Conservation (phyloP, 176 grass and related monocot genomes). For the Triticum dicoccoides region DNA sequence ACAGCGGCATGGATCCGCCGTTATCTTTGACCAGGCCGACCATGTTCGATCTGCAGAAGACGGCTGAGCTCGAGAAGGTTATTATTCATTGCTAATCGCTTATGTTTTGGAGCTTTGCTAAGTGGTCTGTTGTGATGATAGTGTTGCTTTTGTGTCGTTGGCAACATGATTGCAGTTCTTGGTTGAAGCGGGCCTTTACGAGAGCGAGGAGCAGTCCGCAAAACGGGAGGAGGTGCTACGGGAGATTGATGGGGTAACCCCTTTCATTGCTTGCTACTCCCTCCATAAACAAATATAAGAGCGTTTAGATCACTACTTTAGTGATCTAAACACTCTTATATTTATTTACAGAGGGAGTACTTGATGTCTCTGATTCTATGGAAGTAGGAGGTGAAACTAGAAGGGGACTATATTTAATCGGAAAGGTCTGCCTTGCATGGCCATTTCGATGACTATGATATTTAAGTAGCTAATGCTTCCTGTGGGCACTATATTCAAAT, state of each 20-base stretch:
- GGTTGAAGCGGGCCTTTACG: constrained; percentile 69
- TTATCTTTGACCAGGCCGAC: constrained; percentile 62
- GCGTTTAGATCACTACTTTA: too few species aligned
- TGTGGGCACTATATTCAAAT: not conserved
- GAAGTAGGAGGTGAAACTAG: not conserved
- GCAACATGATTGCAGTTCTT: constrained; percentile 47
- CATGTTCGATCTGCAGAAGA: constrained; percentile 66
- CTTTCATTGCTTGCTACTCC: not conserved
- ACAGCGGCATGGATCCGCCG: constrained; percentile 59
- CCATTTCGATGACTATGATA: not conserved
- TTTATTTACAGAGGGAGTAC: not conserved
- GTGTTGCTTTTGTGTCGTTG: not conserved
- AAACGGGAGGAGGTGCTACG: constrained; percentile 73
- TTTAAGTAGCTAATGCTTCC: not conserved
- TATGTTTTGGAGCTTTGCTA: not conserved
- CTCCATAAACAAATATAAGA: too few species aligned
- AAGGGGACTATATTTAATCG: not conserved
- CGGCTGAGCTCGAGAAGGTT: constrained; percentile 73
- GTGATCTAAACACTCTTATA: too few species aligned
- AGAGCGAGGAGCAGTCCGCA: constrained; percentile 59
- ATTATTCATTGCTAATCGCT: not conserved
- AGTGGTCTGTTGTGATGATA: constrained; percentile 1
- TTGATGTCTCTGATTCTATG: not conserved
- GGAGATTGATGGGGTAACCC: constrained; percentile 64
- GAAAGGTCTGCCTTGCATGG: not conserved